These are phyloP conservation scores for Trichoderma semiorbis DNA, from an alignment of 2,329 filamentous ascomycete genomes.

Conservation along the genomic window DNA sequence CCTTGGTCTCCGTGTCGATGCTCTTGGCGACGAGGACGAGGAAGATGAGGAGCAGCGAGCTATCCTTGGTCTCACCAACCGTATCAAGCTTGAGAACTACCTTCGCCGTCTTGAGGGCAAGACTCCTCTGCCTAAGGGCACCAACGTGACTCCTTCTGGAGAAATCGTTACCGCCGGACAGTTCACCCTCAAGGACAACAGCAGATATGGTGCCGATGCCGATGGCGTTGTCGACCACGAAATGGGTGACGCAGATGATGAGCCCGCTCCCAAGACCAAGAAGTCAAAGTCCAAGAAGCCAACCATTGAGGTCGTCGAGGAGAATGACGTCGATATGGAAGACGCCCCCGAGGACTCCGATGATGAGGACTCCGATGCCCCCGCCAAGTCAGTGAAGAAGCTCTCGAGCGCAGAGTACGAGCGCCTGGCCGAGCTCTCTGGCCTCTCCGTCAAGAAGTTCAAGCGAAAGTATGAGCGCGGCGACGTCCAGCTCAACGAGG, in stretches of 20 bases:
- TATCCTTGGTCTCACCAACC: slow-evolving; percentile 69
- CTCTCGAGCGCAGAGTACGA: slow-evolving; percentile 56
- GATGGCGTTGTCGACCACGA: slow-evolving; percentile 70
- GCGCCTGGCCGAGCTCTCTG: slow-evolving; percentile 61
- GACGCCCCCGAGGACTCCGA: slow-evolving; percentile 36
- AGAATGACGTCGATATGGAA: slow-evolving; percentile 44
- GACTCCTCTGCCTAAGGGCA: slow-evolving; percentile 73
- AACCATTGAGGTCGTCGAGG: slow-evolving; percentile 40
- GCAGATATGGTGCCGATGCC: slow-evolving; percentile 92
- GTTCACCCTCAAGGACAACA: slow-evolving; percentile 86
- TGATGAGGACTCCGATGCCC: slow-evolving; percentile 32
- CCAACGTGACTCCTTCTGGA: slow-evolving; percentile 71
- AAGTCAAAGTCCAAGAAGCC: slow-evolving; percentile 45
- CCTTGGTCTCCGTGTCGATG: slow-evolving; percentile 88
- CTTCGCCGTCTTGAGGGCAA: slow-evolving; percentile 84
- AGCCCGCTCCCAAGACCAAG: slow-evolving; percentile 32
- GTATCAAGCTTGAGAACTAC: slow-evolving; percentile 71
- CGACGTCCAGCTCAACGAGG: slow-evolving; percentile 63
- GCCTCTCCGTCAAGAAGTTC: slow-evolving; percentile 72
- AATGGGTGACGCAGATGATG: slow-evolving; percentile 32
- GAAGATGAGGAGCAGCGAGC: slow-evolving; percentile 86
- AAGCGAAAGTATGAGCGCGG: slow-evolving; percentile 74
- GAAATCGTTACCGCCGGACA: slow-evolving; percentile 64
- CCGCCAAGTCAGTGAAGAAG: slow-evolving; percentile 36
- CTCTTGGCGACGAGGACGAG: slow-evolving; percentile 60